phyloP scores from a whole-genome alignment of 139 green algal species.

The Diplosphaera chodatii region DNA sequence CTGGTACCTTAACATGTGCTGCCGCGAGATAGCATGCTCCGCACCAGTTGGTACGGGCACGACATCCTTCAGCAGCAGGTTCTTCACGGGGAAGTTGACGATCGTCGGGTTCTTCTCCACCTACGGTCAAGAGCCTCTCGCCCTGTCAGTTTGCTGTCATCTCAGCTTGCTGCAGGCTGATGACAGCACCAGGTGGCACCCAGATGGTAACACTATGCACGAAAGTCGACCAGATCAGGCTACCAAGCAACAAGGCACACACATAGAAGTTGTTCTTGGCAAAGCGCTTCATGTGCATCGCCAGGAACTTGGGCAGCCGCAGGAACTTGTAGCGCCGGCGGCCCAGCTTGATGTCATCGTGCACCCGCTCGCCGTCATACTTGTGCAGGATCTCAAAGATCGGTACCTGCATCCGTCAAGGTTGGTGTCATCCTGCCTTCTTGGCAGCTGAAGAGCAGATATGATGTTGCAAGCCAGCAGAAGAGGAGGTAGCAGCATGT shows the following conservation, averaged over 20 bases:
- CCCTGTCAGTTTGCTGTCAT: too few relatives aligned
- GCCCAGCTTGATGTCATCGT: constrained; percentile 72
- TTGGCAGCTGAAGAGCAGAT: too few relatives aligned
- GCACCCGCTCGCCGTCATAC: constrained; percentile 76
- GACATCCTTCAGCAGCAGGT: constrained; percentile 77
- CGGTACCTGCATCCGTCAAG: constrained; percentile 52
- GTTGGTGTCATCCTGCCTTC: neutral
- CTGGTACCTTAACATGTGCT: too few relatives aligned
- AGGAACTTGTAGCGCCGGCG: constrained; percentile 72
- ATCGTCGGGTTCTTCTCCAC: constrained; percentile 97
- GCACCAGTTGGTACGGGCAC: constrained; percentile 51
- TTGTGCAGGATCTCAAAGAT: constrained; percentile 89
- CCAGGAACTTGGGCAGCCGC: constrained; percentile 75
- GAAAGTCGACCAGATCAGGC: too few relatives aligned
- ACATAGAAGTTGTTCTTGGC: constrained; percentile 89
- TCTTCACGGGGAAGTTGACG: constrained; percentile 96
- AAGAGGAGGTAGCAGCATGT: too few relatives aligned
- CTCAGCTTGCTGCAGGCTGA: too few relatives aligned
- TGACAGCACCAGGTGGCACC: too few relatives aligned
- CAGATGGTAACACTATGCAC: too few relatives aligned
- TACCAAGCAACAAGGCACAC: too few relatives aligned
- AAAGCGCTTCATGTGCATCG: constrained; percentile 89
- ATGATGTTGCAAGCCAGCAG: too few relatives aligned
- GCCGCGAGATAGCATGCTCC: too few relatives aligned
- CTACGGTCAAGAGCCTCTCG: too few relatives aligned